phyloP scores from a whole-genome alignment of 129 eudicot species.

The Ambrosia artemisiifolia region DNA sequence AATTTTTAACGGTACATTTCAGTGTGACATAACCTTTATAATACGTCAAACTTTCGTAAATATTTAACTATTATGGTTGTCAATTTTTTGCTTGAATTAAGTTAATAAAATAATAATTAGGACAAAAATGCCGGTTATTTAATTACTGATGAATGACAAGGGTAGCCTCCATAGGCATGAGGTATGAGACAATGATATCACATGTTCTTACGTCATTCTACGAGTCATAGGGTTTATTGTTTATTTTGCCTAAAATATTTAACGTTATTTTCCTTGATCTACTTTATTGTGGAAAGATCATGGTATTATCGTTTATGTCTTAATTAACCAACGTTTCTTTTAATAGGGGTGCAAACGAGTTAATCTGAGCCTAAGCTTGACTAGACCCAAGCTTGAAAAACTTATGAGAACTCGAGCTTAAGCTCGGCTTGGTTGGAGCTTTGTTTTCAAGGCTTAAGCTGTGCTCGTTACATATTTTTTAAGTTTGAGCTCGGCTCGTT shows the following conservation, averaged over 20 bases:
- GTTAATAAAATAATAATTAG: conserved; percentile 1
- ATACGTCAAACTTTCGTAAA: neutral
- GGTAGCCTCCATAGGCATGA: conserved; percentile 2
- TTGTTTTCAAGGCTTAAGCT: no score
- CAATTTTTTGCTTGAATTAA: neutral
- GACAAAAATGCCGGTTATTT: conserved; percentile 11
- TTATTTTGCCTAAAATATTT: neutral
- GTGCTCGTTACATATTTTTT: no score
- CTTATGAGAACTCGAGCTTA: no score
- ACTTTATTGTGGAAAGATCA: neutral
- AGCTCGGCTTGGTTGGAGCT: no score
- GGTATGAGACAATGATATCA: neutral
- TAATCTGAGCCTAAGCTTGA: no score
- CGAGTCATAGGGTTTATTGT: neutral
- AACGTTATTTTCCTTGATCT: neutral
- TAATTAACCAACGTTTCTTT: neutral
- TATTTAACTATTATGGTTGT: neutral
- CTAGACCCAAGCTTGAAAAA: no score
- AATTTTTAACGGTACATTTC: no score
- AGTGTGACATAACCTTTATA: neutral
- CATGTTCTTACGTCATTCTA: neutral
- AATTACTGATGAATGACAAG: neutral
- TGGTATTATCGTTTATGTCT: neutral
- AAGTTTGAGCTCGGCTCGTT: no score
- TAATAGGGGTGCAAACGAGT: no score